A percentile compares a stretch with the other conserved stretches of the same genome.
These are phyloP conservation scores for Diplocarpon rosae DNA, from an alignment of 2,329 filamentous ascomycete genomes.

Conservation along the genomic window DNA sequence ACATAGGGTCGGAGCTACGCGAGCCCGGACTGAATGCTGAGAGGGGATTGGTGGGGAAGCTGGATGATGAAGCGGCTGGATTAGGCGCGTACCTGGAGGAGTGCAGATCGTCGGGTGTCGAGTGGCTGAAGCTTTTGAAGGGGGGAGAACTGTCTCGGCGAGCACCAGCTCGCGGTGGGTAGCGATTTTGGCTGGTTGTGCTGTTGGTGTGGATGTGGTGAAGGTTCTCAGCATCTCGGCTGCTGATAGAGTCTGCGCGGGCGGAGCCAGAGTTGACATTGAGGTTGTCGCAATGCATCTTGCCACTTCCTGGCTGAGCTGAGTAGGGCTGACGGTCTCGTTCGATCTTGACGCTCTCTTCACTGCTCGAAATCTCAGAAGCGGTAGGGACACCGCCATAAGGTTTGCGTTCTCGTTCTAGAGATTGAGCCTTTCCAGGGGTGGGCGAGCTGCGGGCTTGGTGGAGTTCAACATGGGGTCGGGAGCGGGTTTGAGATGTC, in stretches of 20 bases:
- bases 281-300: slow-evolving; percentile 36
- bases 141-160: slow-evolving; percentile 19
- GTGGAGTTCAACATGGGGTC: slow-evolving; percentile 17
- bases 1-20: slow-evolving; percentile 15
- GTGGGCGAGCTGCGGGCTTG: slow-evolving; percentile 18
- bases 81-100: slow-evolving; percentile 16
- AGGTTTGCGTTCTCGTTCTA: slow-evolving; percentile 29
- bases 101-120: slow-evolving; percentile 20
- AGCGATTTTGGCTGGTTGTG: slow-evolving; percentile 14
- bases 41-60: slow-evolving; percentile 7
- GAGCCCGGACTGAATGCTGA: slow-evolving; percentile 13
- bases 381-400: slow-evolving; percentile 27
- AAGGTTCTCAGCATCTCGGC: background rate
- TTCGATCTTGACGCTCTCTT: slow-evolving; percentile 45
- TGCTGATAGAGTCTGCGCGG: slow-evolving; percentile 22
- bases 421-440: slow-evolving; percentile 22
- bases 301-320: slow-evolving; percentile 47
- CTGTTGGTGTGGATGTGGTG: slow-evolving; percentile 17
- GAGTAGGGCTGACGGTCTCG: slow-evolving; percentile 55
- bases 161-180: slow-evolving; percentile 9
- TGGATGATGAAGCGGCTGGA: slow-evolving; percentile 14
- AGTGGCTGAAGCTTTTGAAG: slow-evolving; percentile 21
- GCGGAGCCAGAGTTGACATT: slow-evolving; percentile 11
- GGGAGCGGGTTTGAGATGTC: slow-evolving; percentile 9
- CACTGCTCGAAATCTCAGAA: slow-evolving; percentile 30